phyloP scores from a whole-genome alignment of 2,329 filamentous ascomycete genomes.

The Berkeleyomyces basicola region DNA sequence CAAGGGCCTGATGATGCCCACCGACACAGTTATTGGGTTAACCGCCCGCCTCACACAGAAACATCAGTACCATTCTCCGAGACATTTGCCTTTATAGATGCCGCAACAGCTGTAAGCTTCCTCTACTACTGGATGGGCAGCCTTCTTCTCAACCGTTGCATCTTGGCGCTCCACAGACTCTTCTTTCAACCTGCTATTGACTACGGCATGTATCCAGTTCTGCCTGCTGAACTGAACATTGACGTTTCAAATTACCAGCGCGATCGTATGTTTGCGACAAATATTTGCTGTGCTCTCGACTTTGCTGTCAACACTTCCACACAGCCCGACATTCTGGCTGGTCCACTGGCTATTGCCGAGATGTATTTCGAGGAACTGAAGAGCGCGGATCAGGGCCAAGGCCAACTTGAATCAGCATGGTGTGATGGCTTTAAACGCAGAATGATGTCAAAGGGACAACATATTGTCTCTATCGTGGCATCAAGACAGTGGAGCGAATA shows the following conservation, averaged over 20 bases:
- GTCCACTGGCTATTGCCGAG: constrained; percentile 27
- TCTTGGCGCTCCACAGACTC: constrained; percentile 28
- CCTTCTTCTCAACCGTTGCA: constrained; percentile 31
- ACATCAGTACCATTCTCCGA: constrained; percentile 28
- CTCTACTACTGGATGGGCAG: constrained; percentile 38
- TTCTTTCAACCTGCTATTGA: constrained; percentile 29
- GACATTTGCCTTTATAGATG: constrained; percentile 29
- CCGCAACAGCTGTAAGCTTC: constrained; percentile 29
- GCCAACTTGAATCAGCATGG: constrained; percentile 31
- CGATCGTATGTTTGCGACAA: constrained; percentile 28
- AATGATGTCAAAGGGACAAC: constrained; percentile 25
- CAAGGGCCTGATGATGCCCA: constrained; percentile 15
- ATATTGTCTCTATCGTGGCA: constrained; percentile 25
- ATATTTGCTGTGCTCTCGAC: constrained; percentile 35
- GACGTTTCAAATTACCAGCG: constrained; percentile 29
- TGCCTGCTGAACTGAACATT: constrained; percentile 25
- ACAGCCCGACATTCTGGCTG: constrained; percentile 31
- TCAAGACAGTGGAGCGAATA: constrained; percentile 22
- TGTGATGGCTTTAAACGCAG: constrained; percentile 28
- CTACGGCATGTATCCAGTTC: constrained; percentile 24
- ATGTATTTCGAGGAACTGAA: constrained; percentile 27
- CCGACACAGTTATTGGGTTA: constrained; percentile 22
- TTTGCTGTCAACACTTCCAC: constrained; percentile 26
- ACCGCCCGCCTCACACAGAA: constrained; percentile 16
- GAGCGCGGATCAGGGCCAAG: constrained; percentile 23